These are phyloP conservation scores for Gremmenia infestans DNA, from an alignment of 2,329 filamentous ascomycete genomes.

Conservation along the genomic window DNA sequence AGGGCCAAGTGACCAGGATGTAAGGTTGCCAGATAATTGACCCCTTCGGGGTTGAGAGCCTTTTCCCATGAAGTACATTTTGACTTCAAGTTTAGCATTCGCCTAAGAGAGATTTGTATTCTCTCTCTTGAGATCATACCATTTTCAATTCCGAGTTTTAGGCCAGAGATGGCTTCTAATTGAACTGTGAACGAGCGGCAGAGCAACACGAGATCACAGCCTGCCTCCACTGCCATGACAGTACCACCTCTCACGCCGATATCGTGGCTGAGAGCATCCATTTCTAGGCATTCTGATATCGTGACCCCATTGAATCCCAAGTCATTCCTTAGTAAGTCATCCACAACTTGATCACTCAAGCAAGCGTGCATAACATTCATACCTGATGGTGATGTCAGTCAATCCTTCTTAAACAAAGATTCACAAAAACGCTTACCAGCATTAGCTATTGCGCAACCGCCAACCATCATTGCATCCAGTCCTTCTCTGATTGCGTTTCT, in stretches of 20 bases:
- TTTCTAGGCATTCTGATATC: constrained; percentile 91
- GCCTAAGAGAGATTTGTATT: constrained; percentile 72
- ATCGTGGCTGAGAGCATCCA: constrained; percentile 92
- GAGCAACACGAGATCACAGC: constrained; percentile 85
- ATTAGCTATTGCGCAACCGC: constrained; percentile 88
- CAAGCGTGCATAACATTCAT: constrained; percentile 96
- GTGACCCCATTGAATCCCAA: constrained; percentile 88
- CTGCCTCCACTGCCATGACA: constrained; percentile 95
- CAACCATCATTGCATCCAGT: constrained; percentile 91
- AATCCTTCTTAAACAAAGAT: background rate
- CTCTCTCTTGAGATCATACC: constrained; percentile 78
- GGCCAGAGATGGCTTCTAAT: constrained; percentile 82
- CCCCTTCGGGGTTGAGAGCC: constrained; percentile 80
- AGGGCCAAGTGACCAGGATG: constrained; percentile 78
- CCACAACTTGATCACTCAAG: constrained; percentile 92
- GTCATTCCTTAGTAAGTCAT: constrained; percentile 82
- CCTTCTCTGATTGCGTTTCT: constrained; percentile 83
- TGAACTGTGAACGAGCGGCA: constrained; percentile 86
- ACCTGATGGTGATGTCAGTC: constrained; percentile 44
- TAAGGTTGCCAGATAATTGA: constrained; percentile 70
- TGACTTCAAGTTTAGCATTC: constrained; percentile 76
- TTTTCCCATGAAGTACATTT: constrained; percentile 87
- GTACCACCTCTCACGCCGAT: constrained; percentile 96
- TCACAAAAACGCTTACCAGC: constrained; percentile 18
- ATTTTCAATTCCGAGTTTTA: constrained; percentile 86